A percentile compares a stretch with the other conserved stretches of the same genome.
phyloP scores from a whole-genome alignment of 2,329 filamentous ascomycete species.

The Colletotrichum sp. region DNA sequence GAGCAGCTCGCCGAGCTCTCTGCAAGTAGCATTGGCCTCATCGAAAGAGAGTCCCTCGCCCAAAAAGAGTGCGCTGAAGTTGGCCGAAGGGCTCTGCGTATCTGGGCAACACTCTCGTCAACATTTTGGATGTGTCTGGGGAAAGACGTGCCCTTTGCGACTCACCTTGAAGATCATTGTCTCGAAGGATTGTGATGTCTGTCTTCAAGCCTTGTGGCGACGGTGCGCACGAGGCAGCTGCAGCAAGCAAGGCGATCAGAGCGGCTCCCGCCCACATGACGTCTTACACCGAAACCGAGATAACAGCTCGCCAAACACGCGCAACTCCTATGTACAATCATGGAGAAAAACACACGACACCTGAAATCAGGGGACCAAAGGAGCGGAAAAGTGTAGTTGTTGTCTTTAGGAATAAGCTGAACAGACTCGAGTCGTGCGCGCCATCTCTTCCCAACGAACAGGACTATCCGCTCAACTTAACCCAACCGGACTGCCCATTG shows the following conservation, averaged over 20 bases:
- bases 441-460: background rate
- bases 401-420: background rate
- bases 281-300: conserved; percentile 7
- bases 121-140: background rate
- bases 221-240: conserved; percentile 27
- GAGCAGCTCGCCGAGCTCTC: conserved; percentile 43
- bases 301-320: background rate
- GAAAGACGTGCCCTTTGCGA: background rate
- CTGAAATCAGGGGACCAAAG: background rate
- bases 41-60: conserved; percentile 27
- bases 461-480: background rate
- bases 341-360: background rate
- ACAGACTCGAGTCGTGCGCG: background rate
- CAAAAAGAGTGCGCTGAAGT: conserved; percentile 40
- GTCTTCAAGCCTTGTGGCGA: conserved; percentile 39
- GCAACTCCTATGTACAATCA: background rate
- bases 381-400: background rate
- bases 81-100: conserved; percentile 31
- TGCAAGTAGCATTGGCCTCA: conserved; percentile 35
- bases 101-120: conserved; percentile 28
- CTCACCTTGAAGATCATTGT: conserved; percentile 47
- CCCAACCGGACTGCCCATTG: background rate
- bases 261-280: conserved; percentile 8
- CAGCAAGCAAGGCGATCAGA: conserved; percentile 23
- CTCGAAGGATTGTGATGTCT: conserved; percentile 40